phyloP scores from a whole-genome alignment of 257 asterid genomes.

The Nicotiana paniculata region DNA sequence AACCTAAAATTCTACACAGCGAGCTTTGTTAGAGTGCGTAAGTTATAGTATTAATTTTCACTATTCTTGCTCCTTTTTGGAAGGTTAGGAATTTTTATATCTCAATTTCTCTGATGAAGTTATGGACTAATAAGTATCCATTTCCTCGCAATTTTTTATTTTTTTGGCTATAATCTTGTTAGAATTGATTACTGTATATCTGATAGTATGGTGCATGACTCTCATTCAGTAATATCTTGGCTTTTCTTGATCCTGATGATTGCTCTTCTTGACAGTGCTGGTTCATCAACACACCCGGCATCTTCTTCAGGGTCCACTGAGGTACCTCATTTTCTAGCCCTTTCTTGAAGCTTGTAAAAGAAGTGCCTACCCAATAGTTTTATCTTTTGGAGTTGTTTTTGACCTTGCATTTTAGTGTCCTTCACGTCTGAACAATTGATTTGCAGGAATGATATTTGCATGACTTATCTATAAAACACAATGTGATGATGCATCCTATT shows the following conservation, averaged over 20 bases:
- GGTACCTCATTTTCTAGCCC: slow-evolving; percentile 40
- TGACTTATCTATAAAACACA: neutral
- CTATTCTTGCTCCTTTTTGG: neutral
- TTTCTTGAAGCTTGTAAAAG: slow-evolving; percentile 2
- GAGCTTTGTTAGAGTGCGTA: neutral
- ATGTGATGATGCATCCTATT: neutral
- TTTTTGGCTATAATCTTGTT: neutral
- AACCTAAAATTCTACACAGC: neutral
- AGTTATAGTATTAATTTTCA: neutral
- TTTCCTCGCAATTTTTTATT: neutral
- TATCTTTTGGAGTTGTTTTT: neutral
- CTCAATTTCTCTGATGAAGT: neutral
- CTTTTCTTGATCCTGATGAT: slow-evolving; percentile 10
- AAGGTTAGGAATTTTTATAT: neutral
- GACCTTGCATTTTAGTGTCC: neutral
- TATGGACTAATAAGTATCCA: neutral
- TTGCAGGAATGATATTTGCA: neutral
- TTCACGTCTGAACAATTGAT: neutral
- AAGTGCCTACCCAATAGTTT: neutral
- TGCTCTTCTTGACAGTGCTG: slow-evolving; percentile 45
- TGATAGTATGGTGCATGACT: neutral
- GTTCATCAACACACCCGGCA: slow-evolving; percentile 54
- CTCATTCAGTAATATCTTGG: neutral
- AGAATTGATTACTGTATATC: neutral
- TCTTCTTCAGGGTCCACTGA: slow-evolving; percentile 59